Percentiles rank a stretch among this genome's conserved stretches.
phyloP scores from a whole-genome alignment of 2,329 filamentous ascomycete species.

The Phialophora chinensis region DNA sequence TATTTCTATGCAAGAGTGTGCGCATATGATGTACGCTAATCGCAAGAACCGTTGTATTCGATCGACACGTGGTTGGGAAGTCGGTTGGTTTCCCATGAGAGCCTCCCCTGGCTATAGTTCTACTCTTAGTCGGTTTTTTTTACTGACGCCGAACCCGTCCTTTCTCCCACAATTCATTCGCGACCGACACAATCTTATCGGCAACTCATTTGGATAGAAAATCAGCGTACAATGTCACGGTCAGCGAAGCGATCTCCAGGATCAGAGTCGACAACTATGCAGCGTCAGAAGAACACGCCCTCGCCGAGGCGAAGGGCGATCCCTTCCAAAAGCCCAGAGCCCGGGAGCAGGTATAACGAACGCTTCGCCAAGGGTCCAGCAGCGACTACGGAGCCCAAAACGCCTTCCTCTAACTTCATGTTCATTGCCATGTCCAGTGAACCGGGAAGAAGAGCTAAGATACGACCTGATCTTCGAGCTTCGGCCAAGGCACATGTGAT shows the following conservation, averaged over 20 bases:
- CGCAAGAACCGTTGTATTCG: neutral
- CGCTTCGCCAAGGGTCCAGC: neutral
- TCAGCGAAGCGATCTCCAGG: neutral
- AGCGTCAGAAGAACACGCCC: neutral
- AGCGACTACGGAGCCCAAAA: neutral
- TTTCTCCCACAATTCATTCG: neutral
- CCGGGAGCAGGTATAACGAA: neutral
- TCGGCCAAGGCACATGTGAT: conserved; percentile 24
- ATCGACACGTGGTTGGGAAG: neutral
- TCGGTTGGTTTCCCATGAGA: neutral
- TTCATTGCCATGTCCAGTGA: conserved; percentile 22
- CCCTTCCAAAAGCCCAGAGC: conserved; percentile 6
- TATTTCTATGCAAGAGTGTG: neutral
- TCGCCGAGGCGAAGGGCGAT: neutral
- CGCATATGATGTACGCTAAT: neutral
- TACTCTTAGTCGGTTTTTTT: neutral
- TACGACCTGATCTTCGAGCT: conserved; percentile 18
- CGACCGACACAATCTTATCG: neutral
- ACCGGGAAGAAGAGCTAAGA: conserved; percentile 14
- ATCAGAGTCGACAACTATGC: neutral
- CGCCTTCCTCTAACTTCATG: conserved; percentile 14
- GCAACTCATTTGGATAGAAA: neutral
- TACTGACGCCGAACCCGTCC: neutral
- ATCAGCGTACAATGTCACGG: conserved; percentile 2
- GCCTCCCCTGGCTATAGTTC: neutral